Conservation (phyloP, 306 rosid genomes). For the Argentina anserina region DNA sequence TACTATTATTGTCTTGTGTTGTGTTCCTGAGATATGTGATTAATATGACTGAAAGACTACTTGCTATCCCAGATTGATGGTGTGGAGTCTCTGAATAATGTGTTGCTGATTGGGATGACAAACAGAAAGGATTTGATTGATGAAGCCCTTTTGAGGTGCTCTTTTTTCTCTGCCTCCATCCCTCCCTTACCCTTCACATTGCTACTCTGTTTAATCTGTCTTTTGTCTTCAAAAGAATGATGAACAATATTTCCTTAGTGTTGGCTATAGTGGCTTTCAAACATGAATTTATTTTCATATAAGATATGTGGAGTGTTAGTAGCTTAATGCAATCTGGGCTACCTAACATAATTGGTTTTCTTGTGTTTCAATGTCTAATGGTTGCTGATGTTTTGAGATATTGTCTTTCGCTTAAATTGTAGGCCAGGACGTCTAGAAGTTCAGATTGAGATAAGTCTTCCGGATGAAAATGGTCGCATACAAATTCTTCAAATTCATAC, state of each 20-base stretch:
- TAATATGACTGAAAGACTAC: constrained; percentile 24
- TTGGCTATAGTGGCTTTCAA: constrained; percentile 7
- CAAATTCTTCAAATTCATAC: constrained; percentile 99
- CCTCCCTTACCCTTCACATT: neutral
- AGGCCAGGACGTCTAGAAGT: constrained; percentile 99
- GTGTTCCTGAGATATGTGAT: constrained; percentile 6
- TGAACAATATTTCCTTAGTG: constrained; percentile 19
- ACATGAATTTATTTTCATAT: constrained; percentile 3
- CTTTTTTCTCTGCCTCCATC: constrained; percentile 15
- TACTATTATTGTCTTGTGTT: constrained; percentile 4
- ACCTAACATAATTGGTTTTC: neutral
- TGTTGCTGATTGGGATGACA: constrained; percentile 98
- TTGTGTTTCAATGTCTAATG: neutral
- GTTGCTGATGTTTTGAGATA: constrained; percentile 7
- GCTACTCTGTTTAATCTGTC: neutral
- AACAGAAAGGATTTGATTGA: constrained; percentile 98
- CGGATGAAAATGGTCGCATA: constrained; percentile 93
- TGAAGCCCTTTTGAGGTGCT: constrained; percentile 93
- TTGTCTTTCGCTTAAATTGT: constrained; percentile 26
- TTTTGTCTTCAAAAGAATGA: constrained; percentile 14
- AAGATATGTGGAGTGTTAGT: neutral
- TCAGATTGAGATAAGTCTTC: constrained; percentile 96
- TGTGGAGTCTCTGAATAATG: constrained; percentile 94
- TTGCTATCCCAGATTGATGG: constrained; percentile 87
- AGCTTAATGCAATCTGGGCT: constrained; percentile 21